Conservation (phyloP, 2,329 filamentous ascomycete species). For the Pseudogymnoascus destructans region DNA sequence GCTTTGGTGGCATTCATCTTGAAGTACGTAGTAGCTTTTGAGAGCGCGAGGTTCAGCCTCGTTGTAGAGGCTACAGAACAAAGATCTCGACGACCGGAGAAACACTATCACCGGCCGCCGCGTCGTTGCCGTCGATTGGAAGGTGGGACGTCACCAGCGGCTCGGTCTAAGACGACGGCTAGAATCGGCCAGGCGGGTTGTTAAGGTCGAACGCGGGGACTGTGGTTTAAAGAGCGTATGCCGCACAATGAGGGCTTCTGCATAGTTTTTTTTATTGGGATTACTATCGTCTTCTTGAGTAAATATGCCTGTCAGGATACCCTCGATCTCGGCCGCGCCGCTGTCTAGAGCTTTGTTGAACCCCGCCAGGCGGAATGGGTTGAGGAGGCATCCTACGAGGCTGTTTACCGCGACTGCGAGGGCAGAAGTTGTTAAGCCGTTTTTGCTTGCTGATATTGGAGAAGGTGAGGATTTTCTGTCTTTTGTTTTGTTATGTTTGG, state of each 20-base stretch:
- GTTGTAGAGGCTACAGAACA: neutral
- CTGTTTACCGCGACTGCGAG: slow-evolving; percentile 21
- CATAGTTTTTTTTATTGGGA: slow-evolving; percentile 2
- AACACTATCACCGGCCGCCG: neutral
- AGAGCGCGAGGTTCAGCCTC: neutral
- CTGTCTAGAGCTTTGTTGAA: neutral
- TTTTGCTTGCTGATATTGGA: slow-evolving; percentile 72
- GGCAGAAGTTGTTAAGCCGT: slow-evolving; percentile 53
- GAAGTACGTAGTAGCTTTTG: neutral
- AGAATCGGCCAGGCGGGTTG: neutral
- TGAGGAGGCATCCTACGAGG: slow-evolving; percentile 12
- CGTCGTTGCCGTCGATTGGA: neutral
- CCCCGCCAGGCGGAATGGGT: neutral
- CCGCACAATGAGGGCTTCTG: neutral
- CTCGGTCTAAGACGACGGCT: slow-evolving; percentile 1
- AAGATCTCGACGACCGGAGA: neutral
- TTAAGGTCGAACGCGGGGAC: neutral
- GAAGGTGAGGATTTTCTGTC: slow-evolving; percentile 44
- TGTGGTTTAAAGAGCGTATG: neutral
- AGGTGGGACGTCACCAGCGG: neutral
- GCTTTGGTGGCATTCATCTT: neutral
- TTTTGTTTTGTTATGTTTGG: neutral
- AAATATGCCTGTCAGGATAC: slow-evolving; percentile 1
- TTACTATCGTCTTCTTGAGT: neutral
- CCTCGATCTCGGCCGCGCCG: neutral